phyloP scores from a whole-genome alignment of 2,329 filamentous ascomycete species.

The Harringtonia lauricola region DNA sequence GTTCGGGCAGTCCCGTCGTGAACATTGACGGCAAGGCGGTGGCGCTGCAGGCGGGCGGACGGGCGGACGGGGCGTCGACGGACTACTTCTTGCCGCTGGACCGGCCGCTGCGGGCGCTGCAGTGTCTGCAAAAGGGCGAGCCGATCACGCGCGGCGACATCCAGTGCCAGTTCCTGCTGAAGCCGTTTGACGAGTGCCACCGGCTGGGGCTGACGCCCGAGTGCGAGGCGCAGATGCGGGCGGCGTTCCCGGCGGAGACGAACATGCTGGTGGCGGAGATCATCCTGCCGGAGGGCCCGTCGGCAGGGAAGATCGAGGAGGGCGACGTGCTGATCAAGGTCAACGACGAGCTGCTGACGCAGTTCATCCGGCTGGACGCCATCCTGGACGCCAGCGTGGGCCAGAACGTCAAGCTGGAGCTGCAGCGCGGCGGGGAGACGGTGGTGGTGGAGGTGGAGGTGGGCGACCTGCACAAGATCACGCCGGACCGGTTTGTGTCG shows the following conservation, averaged over 20 bases:
- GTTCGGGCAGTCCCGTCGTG: slow-evolving; percentile 95
- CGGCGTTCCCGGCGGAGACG: slow-evolving; percentile 81
- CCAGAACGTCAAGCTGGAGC: slow-evolving; percentile 62
- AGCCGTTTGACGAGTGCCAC: slow-evolving; percentile 94
- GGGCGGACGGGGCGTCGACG: slow-evolving; percentile 88
- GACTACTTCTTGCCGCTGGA: slow-evolving; percentile 96
- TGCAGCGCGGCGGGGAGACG: slow-evolving; percentile 83
- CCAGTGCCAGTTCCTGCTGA: slow-evolving; percentile 92
- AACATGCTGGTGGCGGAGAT: slow-evolving; percentile 97
- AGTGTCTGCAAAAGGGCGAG: slow-evolving; percentile 68
- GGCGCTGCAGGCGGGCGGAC: slow-evolving; percentile 85
- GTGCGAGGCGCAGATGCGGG: slow-evolving; percentile 77
- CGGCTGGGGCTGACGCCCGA: slow-evolving; percentile 73
- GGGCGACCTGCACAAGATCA: slow-evolving; percentile 86
- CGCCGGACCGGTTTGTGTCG: slow-evolving; percentile 88
- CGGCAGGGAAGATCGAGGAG: slow-evolving; percentile 77
- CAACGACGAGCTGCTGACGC: slow-evolving; percentile 84
- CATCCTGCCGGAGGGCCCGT: slow-evolving; percentile 81
- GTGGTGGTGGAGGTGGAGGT: slow-evolving; percentile 76
- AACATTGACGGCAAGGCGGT: slow-evolving; percentile 89
- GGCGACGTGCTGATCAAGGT: slow-evolving; percentile 90
- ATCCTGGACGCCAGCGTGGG: slow-evolving; percentile 84
- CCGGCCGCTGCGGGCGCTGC: slow-evolving; percentile 73
- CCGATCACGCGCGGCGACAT: slow-evolving; percentile 87
- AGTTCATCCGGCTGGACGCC: slow-evolving; percentile 84